A percentile compares a stretch with the other conserved stretches of the same genome.
Conservation (phyloP, 2,329 filamentous ascomycete species). For the Davidsoniella eucalypti region DNA sequence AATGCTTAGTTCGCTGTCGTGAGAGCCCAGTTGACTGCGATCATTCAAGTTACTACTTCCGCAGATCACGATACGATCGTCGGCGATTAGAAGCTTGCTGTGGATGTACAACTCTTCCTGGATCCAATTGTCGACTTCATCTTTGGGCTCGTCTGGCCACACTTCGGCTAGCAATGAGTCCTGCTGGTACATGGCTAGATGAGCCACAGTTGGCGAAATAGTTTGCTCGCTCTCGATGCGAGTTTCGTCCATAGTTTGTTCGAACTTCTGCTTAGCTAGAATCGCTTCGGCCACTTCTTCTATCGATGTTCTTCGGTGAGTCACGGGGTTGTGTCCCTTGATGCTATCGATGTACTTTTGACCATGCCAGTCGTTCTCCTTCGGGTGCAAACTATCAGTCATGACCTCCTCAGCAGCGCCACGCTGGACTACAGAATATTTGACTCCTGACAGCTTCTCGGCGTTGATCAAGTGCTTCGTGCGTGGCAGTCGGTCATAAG, state of each 20-base stretch:
- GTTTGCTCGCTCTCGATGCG: not conserved
- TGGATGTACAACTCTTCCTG: slow-evolving; percentile 96
- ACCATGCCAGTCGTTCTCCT: slow-evolving; percentile 56
- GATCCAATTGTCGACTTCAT: slow-evolving; percentile 75
- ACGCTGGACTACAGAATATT: slow-evolving; percentile 72
- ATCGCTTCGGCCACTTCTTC: slow-evolving; percentile 34
- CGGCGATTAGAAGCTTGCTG: slow-evolving; percentile 74
- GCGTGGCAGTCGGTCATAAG: slow-evolving; percentile 81
- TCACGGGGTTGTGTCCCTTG: slow-evolving; percentile 19
- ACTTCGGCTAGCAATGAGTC: slow-evolving; percentile 47
- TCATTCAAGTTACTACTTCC: slow-evolving; percentile 88
- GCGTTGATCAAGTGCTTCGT: slow-evolving; percentile 56
- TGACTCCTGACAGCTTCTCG: slow-evolving; percentile 67
- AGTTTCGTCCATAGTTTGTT: slow-evolving; percentile 20
- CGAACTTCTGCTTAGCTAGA: slow-evolving; percentile 21
- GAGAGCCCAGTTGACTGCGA: slow-evolving; percentile 68
- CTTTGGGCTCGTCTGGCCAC: slow-evolving; percentile 63
- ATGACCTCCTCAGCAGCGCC: slow-evolving; percentile 83
- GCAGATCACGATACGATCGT: slow-evolving; percentile 72
- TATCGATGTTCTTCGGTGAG: slow-evolving; percentile 29
- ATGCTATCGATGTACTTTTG: slow-evolving; percentile 9
- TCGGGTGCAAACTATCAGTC: slow-evolving; percentile 35
- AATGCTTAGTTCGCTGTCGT: slow-evolving; percentile 82
- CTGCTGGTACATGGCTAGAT: slow-evolving; percentile 53
- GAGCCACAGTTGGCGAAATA: slow-evolving; percentile 40